Base-by-base conservation (phyloP, 345 rosid genomes). In the Eucalyptus regnans region DNA sequence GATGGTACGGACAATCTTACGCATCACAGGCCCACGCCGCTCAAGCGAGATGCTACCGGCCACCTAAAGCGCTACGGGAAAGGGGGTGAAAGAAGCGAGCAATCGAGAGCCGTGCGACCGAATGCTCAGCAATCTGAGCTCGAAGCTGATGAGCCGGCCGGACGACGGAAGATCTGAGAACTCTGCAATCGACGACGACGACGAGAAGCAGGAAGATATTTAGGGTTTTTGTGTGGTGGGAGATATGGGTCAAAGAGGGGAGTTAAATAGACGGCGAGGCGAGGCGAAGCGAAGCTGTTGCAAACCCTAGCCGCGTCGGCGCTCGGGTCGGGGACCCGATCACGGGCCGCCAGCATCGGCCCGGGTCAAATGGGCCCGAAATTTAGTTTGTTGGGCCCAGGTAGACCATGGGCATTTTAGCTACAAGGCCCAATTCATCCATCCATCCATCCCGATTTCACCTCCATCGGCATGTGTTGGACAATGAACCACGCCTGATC, bases 1-100 rank as follows among this genome's bases (percentile, higher is more conserved):
- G 93, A 93, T 94, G 95, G 96, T 93, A 94, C 96, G 96, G 95
- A 94, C 50, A 27, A 54, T 90, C 88, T 90, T 56, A 46, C 56
- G 76, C 95, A 94, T 94, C 95, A 93, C 91, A 14, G 94, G 95
- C 93, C 62, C 0, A 23, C 33, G 20, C 79, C 79, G 22, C 79
- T 66, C 41, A 41, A 66, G 79, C 79, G 20, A 66, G 20, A 66
- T n/a, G 41, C 79, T 14, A 66, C 37, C 20, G 3, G 17, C 68
- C 68, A 16, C 22, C 76, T 66, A n/a, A 27, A 27, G 68, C 37
- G 71, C 37, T n/a, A n/a, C 20, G 0, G 10, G 5, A n/a, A n/a
- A 14, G 8, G 9, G 16, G 18, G 49, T 27, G 16, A 22, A 9
- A 79, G 5, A 56, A 56, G 58, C n/a, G 0, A 29, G 3, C 54